Conservation (phyloP, 75 land plant genomes). For the Ceratopteris richardii region DNA sequence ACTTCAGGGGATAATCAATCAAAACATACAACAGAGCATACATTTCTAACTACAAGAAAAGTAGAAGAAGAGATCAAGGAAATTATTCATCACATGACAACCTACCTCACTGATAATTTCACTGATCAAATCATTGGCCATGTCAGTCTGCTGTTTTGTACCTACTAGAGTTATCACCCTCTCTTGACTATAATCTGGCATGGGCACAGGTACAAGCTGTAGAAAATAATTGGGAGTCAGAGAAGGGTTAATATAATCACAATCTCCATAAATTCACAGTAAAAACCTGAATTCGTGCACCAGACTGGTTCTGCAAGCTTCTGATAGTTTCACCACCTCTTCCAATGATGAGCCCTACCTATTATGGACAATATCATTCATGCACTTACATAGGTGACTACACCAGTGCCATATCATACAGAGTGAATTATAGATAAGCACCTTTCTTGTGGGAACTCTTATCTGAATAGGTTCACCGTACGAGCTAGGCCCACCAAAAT, state of each 20-base stretch:
- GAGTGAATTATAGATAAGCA: not conserved
- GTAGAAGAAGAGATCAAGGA: no score
- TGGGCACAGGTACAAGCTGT: not conserved
- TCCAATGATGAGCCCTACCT: constrained; percentile 43
- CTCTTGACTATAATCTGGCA: constrained; percentile 8
- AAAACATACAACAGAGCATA: no score
- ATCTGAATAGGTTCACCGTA: constrained; percentile 26
- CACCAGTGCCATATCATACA: not conserved
- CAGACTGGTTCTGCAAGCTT: constrained; percentile 24
- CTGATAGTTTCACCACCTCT: constrained; percentile 39
- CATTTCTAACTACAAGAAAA: no score
- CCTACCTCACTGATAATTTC: constrained; percentile 41
- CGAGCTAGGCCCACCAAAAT: not conserved
- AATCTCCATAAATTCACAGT: not conserved
- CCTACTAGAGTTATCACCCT: constrained; percentile 34
- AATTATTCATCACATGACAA: no score
- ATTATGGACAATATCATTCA: not conserved
- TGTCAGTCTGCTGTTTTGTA: constrained; percentile 30
- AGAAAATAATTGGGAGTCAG: not conserved
- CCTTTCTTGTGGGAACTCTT: constrained; percentile 38
- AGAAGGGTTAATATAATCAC: not conserved
- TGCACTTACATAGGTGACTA: not conserved
- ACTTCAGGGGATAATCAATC: no score
- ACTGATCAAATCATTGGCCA: constrained; percentile 34
- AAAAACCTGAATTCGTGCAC: constrained; percentile 38